phyloP scores from a whole-genome alignment of 2,329 filamentous ascomycete genomes.

The Pezizomycotina sp. region DNA sequence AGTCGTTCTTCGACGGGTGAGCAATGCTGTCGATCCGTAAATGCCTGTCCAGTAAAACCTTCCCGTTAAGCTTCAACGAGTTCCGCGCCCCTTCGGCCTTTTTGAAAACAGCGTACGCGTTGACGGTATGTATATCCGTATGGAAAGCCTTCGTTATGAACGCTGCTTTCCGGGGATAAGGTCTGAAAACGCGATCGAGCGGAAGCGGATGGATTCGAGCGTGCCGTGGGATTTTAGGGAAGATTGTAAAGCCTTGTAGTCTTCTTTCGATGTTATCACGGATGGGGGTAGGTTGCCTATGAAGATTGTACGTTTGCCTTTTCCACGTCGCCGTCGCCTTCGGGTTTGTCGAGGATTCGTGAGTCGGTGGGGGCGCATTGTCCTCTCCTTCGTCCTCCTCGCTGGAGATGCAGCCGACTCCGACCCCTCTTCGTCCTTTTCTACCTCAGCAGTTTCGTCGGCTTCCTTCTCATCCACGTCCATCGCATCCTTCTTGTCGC shows the following conservation, averaged over 20 bases:
- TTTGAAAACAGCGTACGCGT: constrained; percentile 84
- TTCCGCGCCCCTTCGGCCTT: constrained; percentile 57
- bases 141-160: constrained; percentile 83
- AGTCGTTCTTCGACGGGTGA: constrained; percentile 65
- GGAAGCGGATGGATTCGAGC: constrained; percentile 82
- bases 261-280: constrained; percentile 68
- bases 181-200: constrained; percentile 72
- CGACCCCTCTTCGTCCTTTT: constrained; percentile 20
- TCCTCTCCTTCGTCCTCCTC: constrained; percentile 26
- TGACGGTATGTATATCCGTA: constrained; percentile 82
- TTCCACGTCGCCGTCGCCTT: constrained; percentile 46
- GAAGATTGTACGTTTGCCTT: constrained; percentile 87
- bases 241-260: constrained; percentile 29
- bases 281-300: constrained; percentile 74
- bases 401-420: constrained; percentile 24
- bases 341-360: constrained; percentile 35
- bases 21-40: constrained; percentile 80
- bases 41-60: constrained; percentile 67
- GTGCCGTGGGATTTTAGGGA: constrained; percentile 28
- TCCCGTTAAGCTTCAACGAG: constrained; percentile 70
- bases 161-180: constrained; percentile 77
- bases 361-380: constrained; percentile 30
- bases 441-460: constrained; percentile 20
- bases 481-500: constrained; percentile 23
- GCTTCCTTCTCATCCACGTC: constrained; percentile 22